A percentile compares a stretch with the other conserved stretches of the same genome.
Conservation (phyloP, 345 rosid species). For the Citrus hindsii region DNA sequence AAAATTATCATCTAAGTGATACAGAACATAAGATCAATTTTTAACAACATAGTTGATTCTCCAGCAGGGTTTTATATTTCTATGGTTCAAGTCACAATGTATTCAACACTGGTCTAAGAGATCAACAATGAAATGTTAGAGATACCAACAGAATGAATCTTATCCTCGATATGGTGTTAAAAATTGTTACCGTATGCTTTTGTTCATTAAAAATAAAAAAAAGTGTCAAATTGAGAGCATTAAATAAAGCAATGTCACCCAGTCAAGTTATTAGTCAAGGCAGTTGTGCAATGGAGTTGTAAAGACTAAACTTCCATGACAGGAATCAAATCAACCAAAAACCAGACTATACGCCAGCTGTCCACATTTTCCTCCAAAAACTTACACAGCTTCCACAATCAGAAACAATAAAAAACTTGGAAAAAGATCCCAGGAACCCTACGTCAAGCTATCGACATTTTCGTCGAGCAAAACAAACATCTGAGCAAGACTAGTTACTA, state of each 20-base stretch:
- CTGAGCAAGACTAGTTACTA: neutral
- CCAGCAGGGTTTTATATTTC: neutral
- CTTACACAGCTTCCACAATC: neutral
- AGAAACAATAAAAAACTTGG: neutral
- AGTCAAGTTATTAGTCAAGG: neutral
- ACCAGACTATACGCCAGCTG: neutral
- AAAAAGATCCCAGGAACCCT: neutral
- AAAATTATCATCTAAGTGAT: neutral
- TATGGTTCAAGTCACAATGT: neutral
- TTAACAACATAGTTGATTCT: neutral
- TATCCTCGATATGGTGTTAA: neutral
- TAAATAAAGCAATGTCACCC: neutral
- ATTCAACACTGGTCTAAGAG: neutral
- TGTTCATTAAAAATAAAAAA: neutral
- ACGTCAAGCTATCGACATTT: neutral
- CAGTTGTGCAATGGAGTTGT: neutral
- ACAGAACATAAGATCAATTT: neutral
- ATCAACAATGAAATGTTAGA: neutral
- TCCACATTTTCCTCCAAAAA: constrained; percentile 2
- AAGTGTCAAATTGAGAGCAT: neutral
- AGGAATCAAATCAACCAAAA: neutral
- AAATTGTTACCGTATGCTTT: neutral
- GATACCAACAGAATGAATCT: neutral
- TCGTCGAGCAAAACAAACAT: neutral
- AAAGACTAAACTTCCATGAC: neutral